Percentiles rank a stretch among this genome's conserved stretches.
Evolutionary conservation across 2,329 filamentous ascomycete genomes (phyloP).

Genomic region (Dothideomycetes sp.): DNA sequence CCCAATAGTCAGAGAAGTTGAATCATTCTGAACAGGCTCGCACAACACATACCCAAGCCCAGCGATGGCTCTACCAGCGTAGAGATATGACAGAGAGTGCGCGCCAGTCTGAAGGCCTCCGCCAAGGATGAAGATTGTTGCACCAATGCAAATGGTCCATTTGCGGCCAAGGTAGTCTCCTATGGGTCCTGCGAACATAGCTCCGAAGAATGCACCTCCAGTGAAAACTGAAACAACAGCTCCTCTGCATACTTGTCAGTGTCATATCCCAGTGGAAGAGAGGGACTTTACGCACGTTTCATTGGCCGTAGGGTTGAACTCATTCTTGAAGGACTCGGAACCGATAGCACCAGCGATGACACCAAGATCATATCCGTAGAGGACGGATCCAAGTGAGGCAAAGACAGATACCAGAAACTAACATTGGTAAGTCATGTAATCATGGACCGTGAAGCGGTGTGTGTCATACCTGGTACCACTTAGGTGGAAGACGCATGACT

Average conservation of each 20-base stretch:
- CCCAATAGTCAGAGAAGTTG: not conserved
- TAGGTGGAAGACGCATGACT: conserved; percentile 44
- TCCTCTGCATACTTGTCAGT: conserved; percentile 35
- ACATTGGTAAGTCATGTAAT: too few relatives aligned
- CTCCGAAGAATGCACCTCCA: conserved; percentile 61
- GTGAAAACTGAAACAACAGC: conserved; percentile 71
- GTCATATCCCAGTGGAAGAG: not conserved
- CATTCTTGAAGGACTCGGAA: conserved; percentile 28
- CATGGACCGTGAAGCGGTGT: conserved; percentile 5
- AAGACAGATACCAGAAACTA: conserved; percentile 49
- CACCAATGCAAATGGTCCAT: conserved; percentile 61
- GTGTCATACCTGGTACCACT: conserved; percentile 42
- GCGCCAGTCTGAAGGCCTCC: conserved; percentile 65
- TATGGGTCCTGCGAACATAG: conserved; percentile 49
- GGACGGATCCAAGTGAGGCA: conserved; percentile 46
- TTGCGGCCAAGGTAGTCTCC: conserved; percentile 59
- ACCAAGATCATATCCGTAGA: conserved; percentile 50
- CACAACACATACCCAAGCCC: conserved; percentile 49
- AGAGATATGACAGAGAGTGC: conserved; percentile 47
- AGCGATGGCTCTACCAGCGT: conserved; percentile 58
- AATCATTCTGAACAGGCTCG: not conserved
- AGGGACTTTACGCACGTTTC: conserved; percentile 19
- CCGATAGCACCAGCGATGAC: conserved; percentile 48
- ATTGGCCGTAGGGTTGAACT: conserved; percentile 28
- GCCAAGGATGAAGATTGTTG: conserved; percentile 59